phyloP scores from a whole-genome alignment of 257 asterid genomes.

The Paulownia fortunei region DNA sequence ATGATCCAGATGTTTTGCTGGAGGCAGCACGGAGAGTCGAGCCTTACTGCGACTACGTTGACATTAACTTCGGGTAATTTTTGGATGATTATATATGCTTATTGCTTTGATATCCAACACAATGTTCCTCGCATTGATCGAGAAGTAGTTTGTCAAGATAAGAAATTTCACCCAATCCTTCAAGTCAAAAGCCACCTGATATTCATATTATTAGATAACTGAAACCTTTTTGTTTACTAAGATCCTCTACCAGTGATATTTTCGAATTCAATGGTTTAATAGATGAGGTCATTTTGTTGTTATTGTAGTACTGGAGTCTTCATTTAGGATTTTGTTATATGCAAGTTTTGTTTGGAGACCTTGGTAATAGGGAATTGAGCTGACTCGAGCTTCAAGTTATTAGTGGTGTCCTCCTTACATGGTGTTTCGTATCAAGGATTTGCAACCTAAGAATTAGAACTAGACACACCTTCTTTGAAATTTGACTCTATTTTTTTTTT shows the following conservation, averaged over 20 bases:
- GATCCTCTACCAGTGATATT: neutral
- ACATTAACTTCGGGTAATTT: constrained; percentile 88
- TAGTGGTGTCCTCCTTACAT: neutral
- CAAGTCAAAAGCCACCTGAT: neutral
- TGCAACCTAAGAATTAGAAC: neutral
- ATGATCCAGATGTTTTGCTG: constrained; percentile 83
- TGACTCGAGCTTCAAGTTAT: neutral
- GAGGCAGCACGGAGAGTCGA: constrained; percentile 92
- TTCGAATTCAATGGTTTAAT: neutral
- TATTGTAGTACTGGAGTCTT: neutral
- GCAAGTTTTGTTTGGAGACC: neutral
- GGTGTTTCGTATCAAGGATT: neutral
- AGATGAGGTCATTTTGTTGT: neutral
- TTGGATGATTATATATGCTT: neutral
- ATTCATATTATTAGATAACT: no score
- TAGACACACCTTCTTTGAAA: neutral
- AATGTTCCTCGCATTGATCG: neutral
- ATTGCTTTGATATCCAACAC: neutral
- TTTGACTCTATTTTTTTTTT: neutral
- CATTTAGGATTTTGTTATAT: neutral
- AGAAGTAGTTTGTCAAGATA: neutral
- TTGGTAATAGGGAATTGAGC: neutral
- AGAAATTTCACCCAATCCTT: neutral
- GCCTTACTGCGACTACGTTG: constrained; percentile 85
- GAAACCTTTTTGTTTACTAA: neutral